Evolutionary conservation across 345 rosid genomes (phyloP), one percentile per base, ranked within the genome.

Genomic region (Nephelium lappaceum): DNA sequence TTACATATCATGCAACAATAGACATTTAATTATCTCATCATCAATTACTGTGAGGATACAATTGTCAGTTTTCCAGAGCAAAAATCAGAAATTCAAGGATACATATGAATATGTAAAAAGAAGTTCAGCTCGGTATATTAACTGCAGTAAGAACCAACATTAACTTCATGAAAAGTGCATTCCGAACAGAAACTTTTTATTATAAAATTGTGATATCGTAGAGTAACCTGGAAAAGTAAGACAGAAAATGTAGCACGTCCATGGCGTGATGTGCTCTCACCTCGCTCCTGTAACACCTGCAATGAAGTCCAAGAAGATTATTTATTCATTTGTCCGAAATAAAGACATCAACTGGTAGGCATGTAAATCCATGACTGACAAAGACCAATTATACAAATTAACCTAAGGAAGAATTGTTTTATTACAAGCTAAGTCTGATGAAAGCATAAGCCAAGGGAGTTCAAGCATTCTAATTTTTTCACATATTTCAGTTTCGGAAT

Each of bases 181-280:
- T 25, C n/a, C 57, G 60, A 21, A 45, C 53, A 65, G 72, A 61
- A 45, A 10, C 21, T 21, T 45, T 58, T 77, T 57, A 60, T 6
- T 5, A 60, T 60, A n/a, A 60, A 11, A 51, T 1, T 58, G 24
- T 23, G 12, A 76, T 39, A 74, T 64, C 57, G 63, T 58, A 74
- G 79, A 83, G 71, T 73, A 61, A 93, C 99, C 98, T 96, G 99
- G 82, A 96, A 96, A 71, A 96, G 97, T 84, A 96, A 84, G 86
- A 94, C 99, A 55, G 98, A 96, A 86, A 96, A 94, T 80, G 99
- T 89, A 75, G 99, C 99, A 47, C 99, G 98, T 68, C 99, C 99
- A 93, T 96, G 99, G 66, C 97, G 97, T 8, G 98, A 96, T 81
- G 98, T 96, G 85, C 98, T 96, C 90, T 96, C 99, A 69, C 98